Conservation (phyloP, 139 green algal species). For the Edaphochlamys debaryana region DNA sequence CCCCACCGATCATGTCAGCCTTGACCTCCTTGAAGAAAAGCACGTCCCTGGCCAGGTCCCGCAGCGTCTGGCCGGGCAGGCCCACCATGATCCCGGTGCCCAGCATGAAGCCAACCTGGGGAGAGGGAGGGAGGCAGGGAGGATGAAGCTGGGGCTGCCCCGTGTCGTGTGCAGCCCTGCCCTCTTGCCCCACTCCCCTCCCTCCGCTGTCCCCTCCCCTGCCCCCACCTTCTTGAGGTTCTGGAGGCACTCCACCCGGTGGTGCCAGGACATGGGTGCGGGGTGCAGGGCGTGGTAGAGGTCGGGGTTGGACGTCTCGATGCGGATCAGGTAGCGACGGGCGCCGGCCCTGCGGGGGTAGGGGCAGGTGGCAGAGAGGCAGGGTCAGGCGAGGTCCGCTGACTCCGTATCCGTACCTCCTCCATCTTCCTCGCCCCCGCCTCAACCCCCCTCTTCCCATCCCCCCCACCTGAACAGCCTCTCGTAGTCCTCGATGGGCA, state of each 20-base stretch:
- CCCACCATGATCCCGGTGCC: constrained; percentile 79
- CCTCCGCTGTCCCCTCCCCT: too few relatives aligned
- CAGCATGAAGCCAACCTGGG: constrained; percentile 60
- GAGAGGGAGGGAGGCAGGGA: background rate
- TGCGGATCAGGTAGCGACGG: constrained; percentile 73
- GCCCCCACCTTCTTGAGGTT: constrained; percentile 46
- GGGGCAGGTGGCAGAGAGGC: too few relatives aligned
- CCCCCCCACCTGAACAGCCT: background rate
- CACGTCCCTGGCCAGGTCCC: constrained; percentile 71
- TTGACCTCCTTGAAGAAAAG: constrained; percentile 69
- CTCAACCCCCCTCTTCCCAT: too few relatives aligned
- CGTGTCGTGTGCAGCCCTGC: too few relatives aligned
- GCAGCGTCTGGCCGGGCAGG: constrained; percentile 73
- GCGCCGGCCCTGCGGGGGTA: constrained; percentile 46
- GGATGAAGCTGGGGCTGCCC: background rate
- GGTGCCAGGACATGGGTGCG: constrained; percentile 56
- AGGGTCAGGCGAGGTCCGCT: background rate
- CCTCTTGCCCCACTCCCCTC: too few relatives aligned
- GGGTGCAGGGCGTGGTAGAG: constrained; percentile 72
- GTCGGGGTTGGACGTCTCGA: constrained; percentile 74
- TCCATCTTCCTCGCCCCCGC: too few relatives aligned
- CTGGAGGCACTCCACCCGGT: constrained; percentile 59
- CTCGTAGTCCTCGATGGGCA: constrained; percentile 53
- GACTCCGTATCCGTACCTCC: background rate
- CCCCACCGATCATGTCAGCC: constrained; percentile 75